These are phyloP conservation scores for Trametes meyenii DNA, from an alignment of 768 basidiomycete species.

Conservation along the genomic window DNA sequence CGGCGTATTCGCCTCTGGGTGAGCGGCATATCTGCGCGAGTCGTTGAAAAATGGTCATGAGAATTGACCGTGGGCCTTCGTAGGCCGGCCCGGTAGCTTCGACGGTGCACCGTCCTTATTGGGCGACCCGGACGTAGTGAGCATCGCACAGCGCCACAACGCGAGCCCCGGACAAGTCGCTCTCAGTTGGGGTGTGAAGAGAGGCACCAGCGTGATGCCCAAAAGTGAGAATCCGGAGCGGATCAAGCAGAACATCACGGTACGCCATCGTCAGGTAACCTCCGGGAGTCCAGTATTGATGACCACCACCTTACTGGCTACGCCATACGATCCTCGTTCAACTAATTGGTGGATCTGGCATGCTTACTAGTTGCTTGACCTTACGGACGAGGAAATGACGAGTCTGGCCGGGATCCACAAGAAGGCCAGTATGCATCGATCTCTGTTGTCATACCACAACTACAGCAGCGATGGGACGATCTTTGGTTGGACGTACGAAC, in stretches of 20 bases:
- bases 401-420: conserved; percentile 62
- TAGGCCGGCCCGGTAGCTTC: conserved; percentile 39
- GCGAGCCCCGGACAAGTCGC: conserved; percentile 53
- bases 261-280: conserved; percentile 20
- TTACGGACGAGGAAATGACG: conserved; percentile 60
- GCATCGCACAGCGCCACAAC: conserved; percentile 39
- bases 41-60: background rate
- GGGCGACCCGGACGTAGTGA: conserved; percentile 33
- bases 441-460: conserved; percentile 30
- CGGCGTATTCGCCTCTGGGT: conserved; percentile 56
- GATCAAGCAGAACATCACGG: conserved; percentile 54
- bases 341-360: conserved; percentile 43
- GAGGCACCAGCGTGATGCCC: conserved; percentile 55
- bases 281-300: background rate
- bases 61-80: background rate
- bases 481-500: conserved; percentile 49
- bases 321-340: background rate
- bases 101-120: conserved; percentile 34
- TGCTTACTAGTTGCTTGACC: conserved; percentile 66
- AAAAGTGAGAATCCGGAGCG: conserved; percentile 51
- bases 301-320: conserved; percentile 6
- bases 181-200: conserved; percentile 60
- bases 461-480: conserved; percentile 35
- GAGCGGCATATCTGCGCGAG: background rate
- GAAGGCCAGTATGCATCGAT: conserved; percentile 48